Base-by-base conservation (phyloP, 495 filamentous ascomycete genomes). In the Aspergillus diversus region DNA sequence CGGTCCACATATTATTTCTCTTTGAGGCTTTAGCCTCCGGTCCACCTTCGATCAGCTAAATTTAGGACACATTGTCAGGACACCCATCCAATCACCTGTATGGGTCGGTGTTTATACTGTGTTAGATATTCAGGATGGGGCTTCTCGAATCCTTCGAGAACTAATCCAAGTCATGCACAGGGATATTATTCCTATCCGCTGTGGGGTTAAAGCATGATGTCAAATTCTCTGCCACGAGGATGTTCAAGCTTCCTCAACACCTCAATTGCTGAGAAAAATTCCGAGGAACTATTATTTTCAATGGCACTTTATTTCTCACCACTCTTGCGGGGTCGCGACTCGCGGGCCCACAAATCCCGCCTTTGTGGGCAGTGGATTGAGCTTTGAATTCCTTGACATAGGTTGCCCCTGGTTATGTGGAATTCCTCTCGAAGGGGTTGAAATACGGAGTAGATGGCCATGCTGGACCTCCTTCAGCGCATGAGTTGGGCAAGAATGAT, bases 101-200 rank as follows among this genome's bases (percentile, higher is more conserved):
- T 35, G 46, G 42, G 49, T 54, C 27, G 35, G 34, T 59, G 46
- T 59, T 15, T 11, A 48, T 21, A 17, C 31, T n/a, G n/a, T 1
- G 32, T 11, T 59, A 43, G 55, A 51, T 43, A 62, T 60, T 33
- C 21, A 27, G 21, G 2, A 27, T 39, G 34, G 55, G 50, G 61
- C 65, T 69, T 72, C 69, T 66, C 58, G 69, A 72, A 69, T 63
- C 59, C 67, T 72, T 72, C 69, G 65, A 69, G 50, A 59, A 63
- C 47, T 60, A 59, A 53, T 39, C 33, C 55, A 57, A 56, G 57
- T 31, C n/a, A 5, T 16, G 34, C 15, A n/a, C 42, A 35, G 54
- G 35, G 42, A 58, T 31, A 34, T 47, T 31, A 34, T 47, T 47
- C 33, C 12, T 31, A 5, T 37, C 48, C 43, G 39, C 37, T 31